Evolutionary conservation across 495 filamentous ascomycete genomes (phyloP).

Genomic region (Tuber borchii): DNA sequence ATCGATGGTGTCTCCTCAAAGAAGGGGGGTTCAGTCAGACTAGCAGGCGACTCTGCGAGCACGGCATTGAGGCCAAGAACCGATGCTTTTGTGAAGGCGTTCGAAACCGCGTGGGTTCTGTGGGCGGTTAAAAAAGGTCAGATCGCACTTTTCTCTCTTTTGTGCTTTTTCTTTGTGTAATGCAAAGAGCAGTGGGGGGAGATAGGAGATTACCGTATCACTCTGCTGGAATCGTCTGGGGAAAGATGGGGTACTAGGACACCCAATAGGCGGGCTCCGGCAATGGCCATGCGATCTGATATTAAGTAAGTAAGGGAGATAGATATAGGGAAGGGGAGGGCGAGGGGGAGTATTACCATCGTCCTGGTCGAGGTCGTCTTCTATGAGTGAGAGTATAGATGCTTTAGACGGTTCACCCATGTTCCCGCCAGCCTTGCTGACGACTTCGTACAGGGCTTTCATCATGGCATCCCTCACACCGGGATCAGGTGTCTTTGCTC

Average conservation of each 20-base stretch:
- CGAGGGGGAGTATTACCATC: conserved; percentile 49
- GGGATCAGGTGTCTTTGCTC: conserved; percentile 78
- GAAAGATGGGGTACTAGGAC: conserved; percentile 79
- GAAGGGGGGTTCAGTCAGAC: conserved; percentile 58
- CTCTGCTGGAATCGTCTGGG: conserved; percentile 53
- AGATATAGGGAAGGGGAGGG: not conserved
- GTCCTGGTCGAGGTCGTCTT: conserved; percentile 67
- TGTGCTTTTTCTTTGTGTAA: not conserved
- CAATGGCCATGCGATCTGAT: conserved; percentile 67
- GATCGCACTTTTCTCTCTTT: not conserved
- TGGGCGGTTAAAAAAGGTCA: not conserved
- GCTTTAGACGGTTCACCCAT: conserved; percentile 86
- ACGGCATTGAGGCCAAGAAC: conserved; percentile 83
- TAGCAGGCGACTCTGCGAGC: conserved; percentile 65
- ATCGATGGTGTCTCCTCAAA: conserved; percentile 62
- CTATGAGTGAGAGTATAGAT: conserved; percentile 77
- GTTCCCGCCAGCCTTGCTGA: conserved; percentile 85
- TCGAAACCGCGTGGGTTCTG: conserved; percentile 65
- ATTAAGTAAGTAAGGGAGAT: conserved; percentile 17
- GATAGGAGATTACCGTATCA: conserved; percentile 59
- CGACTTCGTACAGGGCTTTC: conserved; percentile 90
- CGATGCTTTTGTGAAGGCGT: conserved; percentile 58
- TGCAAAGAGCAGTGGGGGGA: conserved; percentile 8
- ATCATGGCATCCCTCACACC: conserved; percentile 96
- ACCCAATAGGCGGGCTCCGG: conserved; percentile 80